Evolutionary conservation across 2,329 filamentous ascomycete species (phyloP).

Genomic region (Colletotrichum neosansevieriae): DNA sequence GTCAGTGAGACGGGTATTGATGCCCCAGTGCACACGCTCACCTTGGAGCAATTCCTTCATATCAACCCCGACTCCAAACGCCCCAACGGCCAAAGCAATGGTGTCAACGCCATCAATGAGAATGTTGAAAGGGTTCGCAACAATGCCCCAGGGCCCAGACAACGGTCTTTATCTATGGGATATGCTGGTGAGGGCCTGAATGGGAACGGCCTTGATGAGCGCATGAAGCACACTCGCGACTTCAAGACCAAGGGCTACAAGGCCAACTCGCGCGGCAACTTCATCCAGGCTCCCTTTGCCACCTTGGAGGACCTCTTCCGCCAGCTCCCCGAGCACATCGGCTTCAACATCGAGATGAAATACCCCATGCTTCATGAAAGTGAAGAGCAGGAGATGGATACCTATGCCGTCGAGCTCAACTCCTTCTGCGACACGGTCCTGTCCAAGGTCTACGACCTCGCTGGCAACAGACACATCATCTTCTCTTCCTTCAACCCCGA

Average conservation of each 20-base stretch:
- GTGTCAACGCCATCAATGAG: constrained; percentile 44
- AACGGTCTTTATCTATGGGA: constrained; percentile 69
- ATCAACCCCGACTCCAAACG: constrained; percentile 70
- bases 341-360: constrained; percentile 99
- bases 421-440: constrained; percentile 96
- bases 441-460: constrained; percentile 88
- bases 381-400: constrained; percentile 96
- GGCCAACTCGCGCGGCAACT: constrained; percentile 91
- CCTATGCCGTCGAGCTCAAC: constrained; percentile 95
- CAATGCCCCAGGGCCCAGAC: constrained; percentile 49
- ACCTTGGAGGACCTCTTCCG: constrained; percentile 94
- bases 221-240: constrained; percentile 97
- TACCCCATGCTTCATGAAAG: constrained; percentile 98
- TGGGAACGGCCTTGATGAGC: constrained; percentile 70
- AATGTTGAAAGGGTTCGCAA: constrained; percentile 47
- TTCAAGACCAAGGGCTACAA: constrained; percentile 97
- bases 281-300: constrained; percentile 95
- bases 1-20: constrained; percentile 98
- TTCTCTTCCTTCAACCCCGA: constrained; percentile 99
- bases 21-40: constrained; percentile 94
- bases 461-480: constrained; percentile 87
- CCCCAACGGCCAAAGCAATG: constrained; percentile 24
- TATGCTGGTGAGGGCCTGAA: constrained; percentile 55
- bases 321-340: constrained; percentile 82
- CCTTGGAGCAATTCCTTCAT: constrained; percentile 94